Evolutionary conservation across 192 early-diverging fungal species (phyloP).

Genomic region (Linderina pennispora): DNA sequence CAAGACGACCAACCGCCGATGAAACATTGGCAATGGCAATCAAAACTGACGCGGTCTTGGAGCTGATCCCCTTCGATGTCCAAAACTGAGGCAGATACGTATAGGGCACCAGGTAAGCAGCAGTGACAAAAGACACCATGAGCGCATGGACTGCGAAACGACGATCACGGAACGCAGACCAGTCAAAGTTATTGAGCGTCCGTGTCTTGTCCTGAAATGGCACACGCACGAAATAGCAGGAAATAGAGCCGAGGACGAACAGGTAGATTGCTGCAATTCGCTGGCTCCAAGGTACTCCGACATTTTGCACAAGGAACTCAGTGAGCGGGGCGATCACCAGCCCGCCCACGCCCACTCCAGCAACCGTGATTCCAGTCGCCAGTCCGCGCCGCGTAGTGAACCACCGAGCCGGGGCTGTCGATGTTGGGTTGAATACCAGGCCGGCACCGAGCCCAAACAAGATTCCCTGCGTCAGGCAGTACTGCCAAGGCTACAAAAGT

Average conservation of each 20-base stretch:
- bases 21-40: slow-evolving; percentile 1
- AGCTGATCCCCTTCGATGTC: neutral
- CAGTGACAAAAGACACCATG: neutral
- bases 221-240: neutral
- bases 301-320: slow-evolving; percentile 2
- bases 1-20: neutral
- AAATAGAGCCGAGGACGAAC: slow-evolving; percentile 6
- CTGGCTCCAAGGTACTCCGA: slow-evolving; percentile 24
- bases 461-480: slow-evolving; percentile 51
- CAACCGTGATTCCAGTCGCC: slow-evolving; percentile 50
- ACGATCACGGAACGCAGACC: neutral
- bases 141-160: neutral
- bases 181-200: neutral
- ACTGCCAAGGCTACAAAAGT: slow-evolving; percentile 49
- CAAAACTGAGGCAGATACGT: neutral
- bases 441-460: slow-evolving; percentile 46
- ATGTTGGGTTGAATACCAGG: slow-evolving; percentile 44
- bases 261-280: slow-evolving; percentile 13
- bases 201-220: neutral
- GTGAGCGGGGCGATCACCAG: slow-evolving; percentile 43
- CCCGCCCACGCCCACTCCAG: slow-evolving; percentile 52
- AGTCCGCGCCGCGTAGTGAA: slow-evolving; percentile 43
- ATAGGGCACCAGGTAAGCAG: slow-evolving; percentile 1
- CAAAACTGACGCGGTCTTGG: neutral
- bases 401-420: slow-evolving; percentile 49